Evolutionary conservation across 345 rosid genomes (phyloP).

Genomic region (Eucalyptus erythrocorys): DNA sequence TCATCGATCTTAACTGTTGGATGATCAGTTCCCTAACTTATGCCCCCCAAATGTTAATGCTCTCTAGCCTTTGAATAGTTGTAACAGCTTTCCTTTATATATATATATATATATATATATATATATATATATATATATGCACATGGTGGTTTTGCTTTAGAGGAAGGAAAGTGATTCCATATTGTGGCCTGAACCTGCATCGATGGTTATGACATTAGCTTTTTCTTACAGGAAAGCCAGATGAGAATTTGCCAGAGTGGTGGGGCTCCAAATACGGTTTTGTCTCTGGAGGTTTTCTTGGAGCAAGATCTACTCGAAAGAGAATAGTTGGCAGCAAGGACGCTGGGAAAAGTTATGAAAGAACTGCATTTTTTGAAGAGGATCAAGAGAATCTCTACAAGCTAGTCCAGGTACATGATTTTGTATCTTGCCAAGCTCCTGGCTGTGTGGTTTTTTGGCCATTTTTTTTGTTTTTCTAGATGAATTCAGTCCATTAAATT

Average conservation of each 20-base stretch:
- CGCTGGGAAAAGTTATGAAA: conserved; percentile 15
- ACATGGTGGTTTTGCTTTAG: background rate
- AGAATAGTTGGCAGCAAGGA: conserved; percentile 22
- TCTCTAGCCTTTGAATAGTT: background rate
- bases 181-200: background rate
- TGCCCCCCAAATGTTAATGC: background rate
- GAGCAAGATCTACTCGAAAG: conserved; percentile 43
- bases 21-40: background rate
- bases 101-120: too few species aligned
- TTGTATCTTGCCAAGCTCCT: background rate
- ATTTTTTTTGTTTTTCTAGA: background rate
- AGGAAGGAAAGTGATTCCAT: background rate
- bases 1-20: background rate
- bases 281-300: conserved; percentile 91
- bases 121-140: too few species aligned
- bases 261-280: conserved; percentile 87
- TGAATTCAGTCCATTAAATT: background rate
- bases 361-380: conserved; percentile 68
- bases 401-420: conserved; percentile 59
- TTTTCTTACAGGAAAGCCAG: conserved; percentile 28
- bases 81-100: background rate
- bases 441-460: background rate
- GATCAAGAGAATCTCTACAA: conserved; percentile 99
- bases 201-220: background rate
- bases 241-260: conserved; percentile 59